Conservation (phyloP, 176 grass and related monocot species). For the Otatea glauca region DNA sequence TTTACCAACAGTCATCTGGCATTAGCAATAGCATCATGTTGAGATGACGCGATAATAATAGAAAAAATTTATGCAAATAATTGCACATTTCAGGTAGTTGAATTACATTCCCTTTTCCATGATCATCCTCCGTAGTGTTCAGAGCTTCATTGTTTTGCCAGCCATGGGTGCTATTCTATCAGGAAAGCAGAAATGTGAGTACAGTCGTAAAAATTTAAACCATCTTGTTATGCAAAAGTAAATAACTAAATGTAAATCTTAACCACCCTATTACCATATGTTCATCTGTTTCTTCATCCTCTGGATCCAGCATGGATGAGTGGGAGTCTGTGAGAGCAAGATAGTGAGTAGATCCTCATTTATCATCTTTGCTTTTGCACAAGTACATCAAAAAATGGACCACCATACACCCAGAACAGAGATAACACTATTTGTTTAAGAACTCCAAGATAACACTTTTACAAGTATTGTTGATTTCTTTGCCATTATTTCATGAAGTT, state of each 20-base stretch:
- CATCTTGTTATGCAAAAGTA: slow-evolving; percentile 9
- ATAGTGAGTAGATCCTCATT: slow-evolving; percentile 18
- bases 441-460: neutral
- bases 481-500: neutral
- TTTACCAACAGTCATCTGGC: slow-evolving; percentile 83
- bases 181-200: slow-evolving; percentile 51
- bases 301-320: slow-evolving; percentile 49
- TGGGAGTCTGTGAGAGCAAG: slow-evolving; percentile 51
- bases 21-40: slow-evolving; percentile 30
- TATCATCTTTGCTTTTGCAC: slow-evolving; percentile 27
- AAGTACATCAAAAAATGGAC: slow-evolving; percentile 10
- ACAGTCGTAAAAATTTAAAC: neutral
- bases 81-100: neutral
- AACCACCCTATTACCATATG: slow-evolving; percentile 56
- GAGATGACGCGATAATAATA: slow-evolving; percentile 9
- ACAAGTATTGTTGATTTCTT: neutral
- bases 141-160: slow-evolving; percentile 53
- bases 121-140: slow-evolving; percentile 38
- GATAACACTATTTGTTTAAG: neutral
- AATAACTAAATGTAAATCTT: slow-evolving; percentile 27
- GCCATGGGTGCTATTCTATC: slow-evolving; percentile 67
- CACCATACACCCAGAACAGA: slow-evolving; percentile 14
- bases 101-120: slow-evolving; percentile 84
- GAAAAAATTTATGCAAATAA: slow-evolving; percentile 18
- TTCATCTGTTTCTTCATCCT: slow-evolving; percentile 58